Conservation (phyloP, 2,329 filamentous ascomycete species). For the Trichoderma semiorbis region DNA sequence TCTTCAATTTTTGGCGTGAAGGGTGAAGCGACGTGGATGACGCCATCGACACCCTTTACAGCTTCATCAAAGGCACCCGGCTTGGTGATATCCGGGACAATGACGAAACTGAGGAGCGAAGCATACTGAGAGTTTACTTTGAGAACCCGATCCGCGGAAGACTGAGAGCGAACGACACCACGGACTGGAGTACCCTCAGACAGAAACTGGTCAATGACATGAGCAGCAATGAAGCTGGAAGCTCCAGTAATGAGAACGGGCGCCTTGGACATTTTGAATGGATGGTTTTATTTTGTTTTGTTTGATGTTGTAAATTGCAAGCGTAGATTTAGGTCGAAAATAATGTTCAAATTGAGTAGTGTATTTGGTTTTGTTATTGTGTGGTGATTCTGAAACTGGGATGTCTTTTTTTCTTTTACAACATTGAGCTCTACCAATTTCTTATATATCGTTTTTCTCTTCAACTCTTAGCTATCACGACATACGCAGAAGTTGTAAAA, state of each 20-base stretch:
- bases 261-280: background rate
- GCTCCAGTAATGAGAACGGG: slow-evolving; percentile 3
- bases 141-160: slow-evolving; percentile 6
- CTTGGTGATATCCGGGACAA: slow-evolving; percentile 1
- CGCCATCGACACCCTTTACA: background rate
- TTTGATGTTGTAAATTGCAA: background rate
- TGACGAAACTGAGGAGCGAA: background rate
- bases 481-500: background rate
- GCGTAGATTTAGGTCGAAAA: background rate
- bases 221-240: slow-evolving; percentile 1
- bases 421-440: background rate
- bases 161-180: slow-evolving; percentile 10
- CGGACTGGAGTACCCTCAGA: slow-evolving; percentile 3
- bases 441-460: background rate
- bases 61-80: slow-evolving; percentile 1
- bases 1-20: background rate
- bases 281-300: background rate
- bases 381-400: background rate
- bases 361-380: background rate
- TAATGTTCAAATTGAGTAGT: background rate
- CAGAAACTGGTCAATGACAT: slow-evolving; percentile 10
- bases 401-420: background rate
- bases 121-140: background rate
- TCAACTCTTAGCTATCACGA: background rate
- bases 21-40: slow-evolving; percentile 1